A percentile compares a stretch with the other conserved stretches of the same genome.
phyloP scores from a whole-genome alignment of 768 basidiomycete species.

The Coprinellus aureogranulatus region DNA sequence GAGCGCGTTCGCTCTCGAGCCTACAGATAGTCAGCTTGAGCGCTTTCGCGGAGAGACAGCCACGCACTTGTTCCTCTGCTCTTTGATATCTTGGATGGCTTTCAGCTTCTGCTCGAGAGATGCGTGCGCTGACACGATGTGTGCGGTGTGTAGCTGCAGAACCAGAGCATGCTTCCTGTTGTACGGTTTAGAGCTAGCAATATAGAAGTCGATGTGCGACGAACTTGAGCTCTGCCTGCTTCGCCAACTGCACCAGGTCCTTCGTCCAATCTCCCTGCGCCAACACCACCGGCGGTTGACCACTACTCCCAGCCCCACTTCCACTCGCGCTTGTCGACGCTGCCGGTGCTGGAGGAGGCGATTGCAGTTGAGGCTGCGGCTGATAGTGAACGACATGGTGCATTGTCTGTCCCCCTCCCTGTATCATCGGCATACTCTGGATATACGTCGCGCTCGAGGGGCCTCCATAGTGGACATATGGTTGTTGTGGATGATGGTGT shows the following conservation, averaged over 20 bases:
- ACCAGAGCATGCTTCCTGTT: constrained; percentile 79
- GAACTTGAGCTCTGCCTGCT: constrained; percentile 85
- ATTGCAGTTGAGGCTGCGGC: constrained; percentile 19
- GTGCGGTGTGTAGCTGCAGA: constrained; percentile 81
- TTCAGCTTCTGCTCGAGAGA: constrained; percentile 75
- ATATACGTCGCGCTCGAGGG: constrained; percentile 21
- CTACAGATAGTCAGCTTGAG: constrained; percentile 31
- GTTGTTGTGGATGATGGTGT: constrained; percentile 30
- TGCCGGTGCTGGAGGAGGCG: constrained; percentile 24
- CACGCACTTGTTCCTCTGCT: constrained; percentile 80
- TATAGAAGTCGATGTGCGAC: too few relatives aligned
- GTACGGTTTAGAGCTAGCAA: too few relatives aligned
- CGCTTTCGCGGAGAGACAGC: neutral
- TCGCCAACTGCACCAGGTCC: constrained; percentile 81
- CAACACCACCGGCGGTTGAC: constrained; percentile 45
- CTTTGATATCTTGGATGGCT: constrained; percentile 75
- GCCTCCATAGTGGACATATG: constrained; percentile 38
- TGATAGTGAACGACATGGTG: constrained; percentile 33
- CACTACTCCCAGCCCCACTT: constrained; percentile 2
- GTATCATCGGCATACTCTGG: constrained; percentile 20
- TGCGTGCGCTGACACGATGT: constrained; percentile 81
- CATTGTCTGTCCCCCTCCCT: constrained; percentile 21
- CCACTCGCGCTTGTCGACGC: constrained; percentile 4
- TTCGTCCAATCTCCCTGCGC: constrained; percentile 87
- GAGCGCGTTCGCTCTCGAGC: constrained; percentile 73